Percentiles rank a stretch among this genome's conserved stretches.
phyloP scores from a whole-genome alignment of 257 asterid species.

The Solanum sparsipilum region DNA sequence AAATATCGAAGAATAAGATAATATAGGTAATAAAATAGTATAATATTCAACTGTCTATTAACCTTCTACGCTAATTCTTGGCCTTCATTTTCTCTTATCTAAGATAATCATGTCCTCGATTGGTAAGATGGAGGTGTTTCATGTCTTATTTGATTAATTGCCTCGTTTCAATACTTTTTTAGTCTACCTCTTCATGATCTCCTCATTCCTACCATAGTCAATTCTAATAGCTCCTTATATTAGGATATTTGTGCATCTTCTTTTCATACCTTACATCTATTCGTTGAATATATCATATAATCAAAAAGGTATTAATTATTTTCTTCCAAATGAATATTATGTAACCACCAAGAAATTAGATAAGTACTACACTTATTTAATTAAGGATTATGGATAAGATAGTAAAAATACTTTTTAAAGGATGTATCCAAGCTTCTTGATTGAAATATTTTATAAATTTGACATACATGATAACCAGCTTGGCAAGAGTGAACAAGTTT shows the following conservation, averaged over 20 bases:
- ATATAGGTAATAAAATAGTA: background rate
- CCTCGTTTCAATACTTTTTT: background rate
- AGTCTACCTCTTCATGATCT: background rate
- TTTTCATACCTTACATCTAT: background rate
- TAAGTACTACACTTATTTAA: background rate
- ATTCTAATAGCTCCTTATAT: background rate
- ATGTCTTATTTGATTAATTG: background rate
- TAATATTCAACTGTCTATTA: background rate
- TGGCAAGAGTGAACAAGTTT: background rate
- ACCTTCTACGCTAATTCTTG: fast-evolving
- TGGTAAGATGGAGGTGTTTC: background rate
- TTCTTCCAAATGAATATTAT: background rate
- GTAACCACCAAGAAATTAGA: background rate
- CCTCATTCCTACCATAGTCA: background rate
- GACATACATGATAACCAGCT: background rate
- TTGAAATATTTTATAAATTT: background rate
- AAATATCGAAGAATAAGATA: background rate
- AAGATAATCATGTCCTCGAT: background rate
- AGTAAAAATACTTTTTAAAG: background rate
- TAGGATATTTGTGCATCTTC: background rate
- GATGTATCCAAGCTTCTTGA: background rate
- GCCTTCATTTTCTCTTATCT: background rate
- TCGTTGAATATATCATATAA: no score
- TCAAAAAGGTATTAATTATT: no score
- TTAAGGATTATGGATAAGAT: background rate